Conservation (phyloP, 169 alveolate species). For the Neospora caninum region DNA sequence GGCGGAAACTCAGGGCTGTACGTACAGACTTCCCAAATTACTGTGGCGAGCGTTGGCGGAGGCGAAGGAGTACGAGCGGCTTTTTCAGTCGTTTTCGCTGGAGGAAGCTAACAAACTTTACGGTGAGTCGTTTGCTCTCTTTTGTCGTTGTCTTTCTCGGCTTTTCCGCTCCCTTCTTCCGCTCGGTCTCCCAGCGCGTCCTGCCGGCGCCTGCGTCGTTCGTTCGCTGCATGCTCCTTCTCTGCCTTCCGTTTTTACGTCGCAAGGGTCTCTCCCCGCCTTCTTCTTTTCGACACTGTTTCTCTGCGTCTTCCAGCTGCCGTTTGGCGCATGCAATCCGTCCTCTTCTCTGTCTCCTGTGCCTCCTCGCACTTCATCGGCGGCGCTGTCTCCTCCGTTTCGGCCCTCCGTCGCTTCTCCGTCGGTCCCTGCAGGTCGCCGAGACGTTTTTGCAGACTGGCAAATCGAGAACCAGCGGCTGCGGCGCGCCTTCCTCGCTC, state of each 20-base stretch:
- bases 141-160: not conserved
- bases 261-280: not conserved
- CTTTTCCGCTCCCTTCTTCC: not conserved
- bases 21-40: constrained; percentile 35
- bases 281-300: not conserved
- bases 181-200: not conserved
- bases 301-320: no score
- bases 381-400: not conserved
- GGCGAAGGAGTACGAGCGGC: constrained; percentile 39
- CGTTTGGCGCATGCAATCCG: no score
- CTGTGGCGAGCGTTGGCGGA: constrained; percentile 58
- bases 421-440: constrained; percentile 32
- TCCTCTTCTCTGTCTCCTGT: not conserved
- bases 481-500: constrained; percentile 55
- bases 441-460: constrained; percentile 53
- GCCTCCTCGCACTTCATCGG: no score
- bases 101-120: constrained; percentile 3
- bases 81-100: not conserved
- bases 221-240: not conserved
- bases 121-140: not conserved
- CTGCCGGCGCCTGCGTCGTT: not conserved
- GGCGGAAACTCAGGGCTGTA: constrained; percentile 22
- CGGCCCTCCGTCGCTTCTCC: not conserved
- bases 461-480: constrained; percentile 60
- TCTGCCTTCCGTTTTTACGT: not conserved